Evolutionary conservation across 2,329 filamentous ascomycete species (phyloP).

Genomic region (Fragosphaeria purpurea): DNA sequence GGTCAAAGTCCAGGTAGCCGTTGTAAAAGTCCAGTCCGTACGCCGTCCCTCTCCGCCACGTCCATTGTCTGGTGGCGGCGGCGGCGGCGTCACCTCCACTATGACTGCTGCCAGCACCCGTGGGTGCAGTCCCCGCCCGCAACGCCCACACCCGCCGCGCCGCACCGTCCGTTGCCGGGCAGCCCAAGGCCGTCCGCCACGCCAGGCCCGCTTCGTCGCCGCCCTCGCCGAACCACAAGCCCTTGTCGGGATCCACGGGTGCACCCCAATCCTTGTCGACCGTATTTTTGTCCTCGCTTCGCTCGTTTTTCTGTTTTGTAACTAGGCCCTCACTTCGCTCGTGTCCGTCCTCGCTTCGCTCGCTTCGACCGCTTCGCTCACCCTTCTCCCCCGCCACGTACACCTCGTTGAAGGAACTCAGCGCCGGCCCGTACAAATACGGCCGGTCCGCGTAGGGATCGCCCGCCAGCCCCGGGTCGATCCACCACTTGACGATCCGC

Average conservation of each 20-base stretch:
- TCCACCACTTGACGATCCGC: constrained; percentile 77
- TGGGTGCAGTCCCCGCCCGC: constrained; percentile 32
- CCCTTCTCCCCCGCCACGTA: constrained; percentile 50
- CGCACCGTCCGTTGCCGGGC: constrained; percentile 41
- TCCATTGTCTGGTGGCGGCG: constrained; percentile 40
- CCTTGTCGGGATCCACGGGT: constrained; percentile 30
- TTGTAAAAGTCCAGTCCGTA: constrained; percentile 70
- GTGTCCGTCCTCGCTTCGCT: not conserved
- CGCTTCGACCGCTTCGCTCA: constrained; percentile 18
- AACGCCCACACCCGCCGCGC: constrained; percentile 53
- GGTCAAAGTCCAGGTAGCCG: constrained; percentile 76
- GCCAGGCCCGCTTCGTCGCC: constrained; percentile 46
- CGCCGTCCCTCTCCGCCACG: constrained; percentile 42
- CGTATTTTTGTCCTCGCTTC: not conserved
- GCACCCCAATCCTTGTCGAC: constrained; percentile 21
- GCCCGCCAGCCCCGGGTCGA: constrained; percentile 84
- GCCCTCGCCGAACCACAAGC: constrained; percentile 55
- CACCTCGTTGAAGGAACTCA: constrained; percentile 71
- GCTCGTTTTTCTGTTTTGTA: constrained; percentile 20
- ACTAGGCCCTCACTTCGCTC: not conserved
- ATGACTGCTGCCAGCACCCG: constrained; percentile 39
- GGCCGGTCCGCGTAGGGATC: constrained; percentile 82
- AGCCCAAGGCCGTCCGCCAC: constrained; percentile 34
- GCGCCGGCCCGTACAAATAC: constrained; percentile 72
- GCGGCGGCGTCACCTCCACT: constrained; percentile 9